Base-by-base conservation (phyloP, 495 filamentous ascomycete species). In the Podospora anserina region DNA sequence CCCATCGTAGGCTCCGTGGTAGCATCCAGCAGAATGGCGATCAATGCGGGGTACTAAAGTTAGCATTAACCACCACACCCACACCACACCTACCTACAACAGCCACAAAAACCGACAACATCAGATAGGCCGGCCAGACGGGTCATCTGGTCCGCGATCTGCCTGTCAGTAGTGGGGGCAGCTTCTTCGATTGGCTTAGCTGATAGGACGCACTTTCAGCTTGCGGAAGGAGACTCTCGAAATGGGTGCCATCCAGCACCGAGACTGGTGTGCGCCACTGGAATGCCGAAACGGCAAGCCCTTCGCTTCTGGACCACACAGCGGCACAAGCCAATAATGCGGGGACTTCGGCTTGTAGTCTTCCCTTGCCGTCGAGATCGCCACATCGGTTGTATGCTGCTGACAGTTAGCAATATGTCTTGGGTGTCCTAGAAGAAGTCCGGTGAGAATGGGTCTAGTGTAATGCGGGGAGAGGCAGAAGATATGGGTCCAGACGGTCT, bases 271-370 rank as follows among this genome's bases (percentile, higher is more conserved):
- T 49, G 39, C 39, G 39, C 39, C 39, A 49, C 15, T 49, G 39
- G 39, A 49, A 49, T 49, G 39, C 39, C 55, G 23, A 58, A 58
- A 20, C 55, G 55, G n/a, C 55, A 26, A 58, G 2, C 19, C 54
- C 15, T 20, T 9, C 19, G 55, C n/a, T 26, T 58, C 55, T 58
- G 55, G 23, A 26, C 23, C n/a, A 9, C n/a, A n/a, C 9, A 58
- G 54, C 55, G 55, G 55, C 55, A 58, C 55, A 58, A 58, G 55
- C 55, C 55, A 58, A 58, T 58, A 58, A 26, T 58, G 55, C 15
- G 55, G 19, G 23, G 23, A 2, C 23, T 23, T 23, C 23, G 23
- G 23, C 23, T 23, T 23, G n/a, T 26, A 26, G 23, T 58, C 55
- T 26, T 58, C 55, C 23, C 55, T 58, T 58, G 23, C 55, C 55